Percentiles rank a stretch among this genome's conserved stretches.
Evolutionary conservation across 2,329 filamentous ascomycete genomes (phyloP).

Genomic region (Epichloe aotearoae): DNA sequence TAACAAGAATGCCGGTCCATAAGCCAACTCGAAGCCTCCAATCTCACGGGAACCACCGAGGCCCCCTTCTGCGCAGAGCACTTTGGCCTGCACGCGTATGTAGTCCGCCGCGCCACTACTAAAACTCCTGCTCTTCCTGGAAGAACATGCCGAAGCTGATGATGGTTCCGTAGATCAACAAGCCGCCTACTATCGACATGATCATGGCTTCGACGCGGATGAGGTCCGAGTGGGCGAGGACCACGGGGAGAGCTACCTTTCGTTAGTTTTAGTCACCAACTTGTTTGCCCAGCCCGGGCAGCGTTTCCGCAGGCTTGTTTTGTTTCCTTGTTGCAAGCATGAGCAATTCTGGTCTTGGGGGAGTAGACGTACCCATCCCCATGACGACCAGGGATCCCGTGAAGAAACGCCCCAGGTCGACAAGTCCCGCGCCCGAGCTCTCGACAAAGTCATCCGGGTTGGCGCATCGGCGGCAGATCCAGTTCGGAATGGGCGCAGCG

Average conservation of each 20-base stretch:
- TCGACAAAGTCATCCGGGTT: slow-evolving; percentile 92
- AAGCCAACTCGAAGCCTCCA: too few relatives aligned
- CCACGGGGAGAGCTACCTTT: slow-evolving; percentile 61
- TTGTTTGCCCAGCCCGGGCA: too few relatives aligned
- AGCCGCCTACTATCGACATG: slow-evolving; percentile 86
- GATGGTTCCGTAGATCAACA: slow-evolving; percentile 95
- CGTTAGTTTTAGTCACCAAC: too few relatives aligned
- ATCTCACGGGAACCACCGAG: too few relatives aligned
- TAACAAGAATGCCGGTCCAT: too few relatives aligned
- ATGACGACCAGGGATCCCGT: slow-evolving; percentile 95
- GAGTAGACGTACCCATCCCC: slow-evolving; percentile 71
- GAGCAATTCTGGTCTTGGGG: not conserved
- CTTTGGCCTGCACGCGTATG: too few relatives aligned
- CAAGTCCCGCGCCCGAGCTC: slow-evolving; percentile 68
- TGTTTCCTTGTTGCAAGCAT: too few relatives aligned
- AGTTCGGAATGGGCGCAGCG: slow-evolving; percentile 88
- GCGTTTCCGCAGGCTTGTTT: too few relatives aligned
- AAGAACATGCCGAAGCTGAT: slow-evolving; percentile 98
- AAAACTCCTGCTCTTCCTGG: slow-evolving; percentile 95
- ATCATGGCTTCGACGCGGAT: slow-evolving; percentile 78
- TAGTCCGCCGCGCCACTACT: slow-evolving; percentile 10
- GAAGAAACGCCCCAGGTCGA: slow-evolving; percentile 86
- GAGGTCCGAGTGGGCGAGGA: slow-evolving; percentile 75
- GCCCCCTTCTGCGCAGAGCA: not conserved
- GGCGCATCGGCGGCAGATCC: slow-evolving; percentile 78